phyloP scores from a whole-genome alignment of 495 filamentous ascomycete species.

The Pseudevernia furfuracea region DNA sequence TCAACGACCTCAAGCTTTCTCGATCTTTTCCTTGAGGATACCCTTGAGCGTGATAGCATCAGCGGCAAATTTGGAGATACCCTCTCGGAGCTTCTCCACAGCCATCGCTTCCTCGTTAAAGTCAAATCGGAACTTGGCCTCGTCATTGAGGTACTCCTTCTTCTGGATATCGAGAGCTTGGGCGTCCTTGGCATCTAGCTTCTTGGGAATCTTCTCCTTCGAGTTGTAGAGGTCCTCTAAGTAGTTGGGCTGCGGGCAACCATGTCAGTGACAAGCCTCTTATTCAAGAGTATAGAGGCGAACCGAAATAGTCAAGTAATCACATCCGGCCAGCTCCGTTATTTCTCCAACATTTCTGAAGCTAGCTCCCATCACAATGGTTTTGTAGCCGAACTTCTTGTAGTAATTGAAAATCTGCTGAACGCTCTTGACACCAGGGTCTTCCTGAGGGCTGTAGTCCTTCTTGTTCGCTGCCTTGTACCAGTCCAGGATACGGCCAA shows the following conservation, averaged over 20 bases:
- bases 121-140: conserved; percentile 90
- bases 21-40: conserved; percentile 80
- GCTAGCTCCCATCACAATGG: conserved; percentile 98
- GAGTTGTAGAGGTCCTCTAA: conserved; percentile 91
- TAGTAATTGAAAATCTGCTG: conserved; percentile 99
- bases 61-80: conserved; percentile 98
- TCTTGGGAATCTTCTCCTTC: conserved; percentile 71
- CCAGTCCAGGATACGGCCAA: conserved; percentile 99
- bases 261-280: conserved; percentile 8
- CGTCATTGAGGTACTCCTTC: conserved; percentile 84
- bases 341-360: conserved; percentile 96
- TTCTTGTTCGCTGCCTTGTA: conserved; percentile 95
- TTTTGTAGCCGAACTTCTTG: conserved; percentile 99
- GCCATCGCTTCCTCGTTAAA: conserved; percentile 99
- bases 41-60: conserved; percentile 91
- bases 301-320: conserved; percentile 96
- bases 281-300: background rate
- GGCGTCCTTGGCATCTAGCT: conserved; percentile 70
- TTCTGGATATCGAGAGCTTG: conserved; percentile 65
- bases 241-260: conserved; percentile 61
- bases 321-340: conserved; percentile 93
- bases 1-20: conserved; percentile 29
- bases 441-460: conserved; percentile 77
- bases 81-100: conserved; percentile 95
- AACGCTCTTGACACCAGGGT: conserved; percentile 95